Conservation (phyloP, 257 asterid genomes). For the Lithospermum erythrorhizon region DNA sequence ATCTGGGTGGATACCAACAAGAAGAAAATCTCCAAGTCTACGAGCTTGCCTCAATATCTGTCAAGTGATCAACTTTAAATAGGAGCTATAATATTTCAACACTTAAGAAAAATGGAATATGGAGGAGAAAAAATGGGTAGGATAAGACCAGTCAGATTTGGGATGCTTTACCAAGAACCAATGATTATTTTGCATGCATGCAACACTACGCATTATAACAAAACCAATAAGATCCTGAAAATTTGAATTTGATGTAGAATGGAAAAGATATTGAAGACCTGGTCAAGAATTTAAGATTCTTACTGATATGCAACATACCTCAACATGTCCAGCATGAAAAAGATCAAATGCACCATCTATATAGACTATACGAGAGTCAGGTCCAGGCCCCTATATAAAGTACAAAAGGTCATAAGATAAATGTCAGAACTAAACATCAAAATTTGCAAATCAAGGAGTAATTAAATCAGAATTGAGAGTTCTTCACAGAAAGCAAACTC, state of each 20-base stretch:
- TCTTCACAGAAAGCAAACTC: neutral
- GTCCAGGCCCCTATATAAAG: conserved; percentile 69
- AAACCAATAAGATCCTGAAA: neutral
- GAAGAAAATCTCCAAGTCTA: conserved; percentile 95
- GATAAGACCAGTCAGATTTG: neutral
- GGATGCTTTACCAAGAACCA: neutral
- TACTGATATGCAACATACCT: conserved; percentile 35
- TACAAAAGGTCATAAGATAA: conserved; percentile 6
- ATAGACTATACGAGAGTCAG: conserved; percentile 90
- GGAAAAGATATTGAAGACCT: neutral
- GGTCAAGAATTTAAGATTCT: neutral
- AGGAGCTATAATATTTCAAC: neutral
- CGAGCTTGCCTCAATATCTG: conserved; percentile 93
- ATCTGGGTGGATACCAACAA: conserved; percentile 97
- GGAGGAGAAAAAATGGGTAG: neutral
- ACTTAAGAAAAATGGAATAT: neutral
- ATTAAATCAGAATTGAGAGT: neutral
- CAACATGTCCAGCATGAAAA: conserved; percentile 99
- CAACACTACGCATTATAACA: neutral
- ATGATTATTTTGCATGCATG: neutral
- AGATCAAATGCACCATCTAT: conserved; percentile 99
- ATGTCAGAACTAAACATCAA: neutral
- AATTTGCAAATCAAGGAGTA: conserved; percentile 3
- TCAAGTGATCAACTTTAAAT: conserved; percentile 7
- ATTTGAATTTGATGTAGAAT: too few species aligned